A percentile compares a stretch with the other conserved stretches of the same genome.
These are phyloP conservation scores for Xylaria palmicola DNA, from an alignment of 495 filamentous ascomycete genomes.

Conservation along the genomic window DNA sequence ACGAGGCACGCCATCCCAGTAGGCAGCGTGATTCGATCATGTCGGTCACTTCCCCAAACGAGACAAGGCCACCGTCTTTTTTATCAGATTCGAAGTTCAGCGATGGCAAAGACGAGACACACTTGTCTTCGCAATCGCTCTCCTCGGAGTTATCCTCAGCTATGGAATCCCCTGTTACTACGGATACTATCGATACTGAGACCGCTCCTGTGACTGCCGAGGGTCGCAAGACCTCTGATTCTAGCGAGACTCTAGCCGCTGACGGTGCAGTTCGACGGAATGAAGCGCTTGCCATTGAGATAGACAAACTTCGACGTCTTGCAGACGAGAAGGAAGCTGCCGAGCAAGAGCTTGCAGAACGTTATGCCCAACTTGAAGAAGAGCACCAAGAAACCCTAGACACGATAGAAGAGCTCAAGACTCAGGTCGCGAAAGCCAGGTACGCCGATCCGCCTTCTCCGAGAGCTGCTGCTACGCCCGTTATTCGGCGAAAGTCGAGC, in stretches of 20 bases:
- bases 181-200: constrained; percentile 60
- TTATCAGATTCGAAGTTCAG: constrained; percentile 79
- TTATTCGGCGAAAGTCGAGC: constrained; percentile 91
- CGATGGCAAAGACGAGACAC: constrained; percentile 72
- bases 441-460: constrained; percentile 60
- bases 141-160: constrained; percentile 94
- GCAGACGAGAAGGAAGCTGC: constrained; percentile 75
- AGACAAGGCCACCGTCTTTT: constrained; percentile 82
- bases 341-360: constrained; percentile 67
- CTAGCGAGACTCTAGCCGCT: constrained; percentile 22
- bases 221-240: constrained; percentile 36
- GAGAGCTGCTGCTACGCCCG: constrained; percentile 53
- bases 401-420: constrained; percentile 85
- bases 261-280: constrained; percentile 28
- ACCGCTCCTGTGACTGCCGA: constrained; percentile 60
- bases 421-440: constrained; percentile 75
- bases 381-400: constrained; percentile 79
- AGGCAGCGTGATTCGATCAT: constrained; percentile 52
- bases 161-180: constrained; percentile 74
- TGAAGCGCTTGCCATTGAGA: constrained; percentile 55
- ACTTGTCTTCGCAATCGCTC: constrained; percentile 87
- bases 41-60: constrained; percentile 56
- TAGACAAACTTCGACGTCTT: constrained; percentile 67
- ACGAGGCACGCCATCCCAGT: constrained; percentile 71
- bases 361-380: constrained; percentile 76